Conservation (phyloP, 129 eudicot species). For the Centella asiatica region DNA sequence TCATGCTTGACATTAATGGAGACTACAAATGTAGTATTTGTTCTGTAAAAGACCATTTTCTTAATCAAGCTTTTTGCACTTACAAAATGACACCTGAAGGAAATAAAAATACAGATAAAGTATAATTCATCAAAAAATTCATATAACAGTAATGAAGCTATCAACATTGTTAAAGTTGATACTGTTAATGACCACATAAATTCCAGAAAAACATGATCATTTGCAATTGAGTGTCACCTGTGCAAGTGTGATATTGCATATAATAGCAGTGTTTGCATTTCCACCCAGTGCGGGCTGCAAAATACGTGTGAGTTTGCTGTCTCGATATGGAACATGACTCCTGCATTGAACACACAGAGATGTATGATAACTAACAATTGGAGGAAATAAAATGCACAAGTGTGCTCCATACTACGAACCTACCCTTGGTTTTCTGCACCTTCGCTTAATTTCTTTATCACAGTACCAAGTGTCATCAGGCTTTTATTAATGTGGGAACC, state of each 20-base stretch:
- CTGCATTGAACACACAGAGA: slow-evolving; percentile 32
- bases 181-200: background rate
- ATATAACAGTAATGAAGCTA: background rate
- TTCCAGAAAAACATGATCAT: background rate
- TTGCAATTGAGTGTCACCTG: slow-evolving; percentile 48
- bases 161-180: no score
- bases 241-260: slow-evolving; percentile 96
- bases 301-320: slow-evolving; percentile 95
- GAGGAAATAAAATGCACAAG: slow-evolving; percentile 7
- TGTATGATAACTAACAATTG: background rate
- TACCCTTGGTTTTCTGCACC: slow-evolving; percentile 99
- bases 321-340: slow-evolving; percentile 96
- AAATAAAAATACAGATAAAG: background rate
- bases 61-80: no score
- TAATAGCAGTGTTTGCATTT: slow-evolving; percentile 95
- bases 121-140: background rate
- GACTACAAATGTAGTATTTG: background rate
- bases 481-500: slow-evolving; percentile 99
- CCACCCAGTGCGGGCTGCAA: slow-evolving; percentile 99
- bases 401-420: slow-evolving; percentile 11
- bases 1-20: background rate
- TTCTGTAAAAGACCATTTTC: background rate
- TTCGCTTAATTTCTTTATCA: slow-evolving; percentile 92
- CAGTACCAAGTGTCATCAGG: slow-evolving; percentile 96
- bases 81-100: background rate